phyloP scores from a whole-genome alignment of 768 basidiomycete genomes.

The Chalciporus piperatus region DNA sequence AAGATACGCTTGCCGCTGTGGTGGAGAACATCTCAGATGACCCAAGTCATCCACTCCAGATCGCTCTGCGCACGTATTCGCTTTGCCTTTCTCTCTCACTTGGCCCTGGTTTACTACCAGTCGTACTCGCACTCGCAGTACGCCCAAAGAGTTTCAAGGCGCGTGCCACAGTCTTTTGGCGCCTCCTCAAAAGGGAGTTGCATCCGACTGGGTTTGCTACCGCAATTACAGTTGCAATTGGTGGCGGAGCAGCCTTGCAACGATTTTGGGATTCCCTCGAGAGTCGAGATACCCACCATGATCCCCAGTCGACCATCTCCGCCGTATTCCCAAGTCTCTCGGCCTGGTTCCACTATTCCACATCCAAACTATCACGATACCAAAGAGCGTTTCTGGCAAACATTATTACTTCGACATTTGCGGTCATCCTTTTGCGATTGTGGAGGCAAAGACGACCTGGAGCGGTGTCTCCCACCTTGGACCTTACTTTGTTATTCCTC shows the following conservation, averaged over 20 bases:
- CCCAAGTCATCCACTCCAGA: conserved; percentile 50
- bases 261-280: conserved; percentile 39
- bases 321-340: neutral
- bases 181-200: conserved; percentile 54
- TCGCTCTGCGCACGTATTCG: conserved; percentile 65
- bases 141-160: conserved; percentile 24
- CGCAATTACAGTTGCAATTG: conserved; percentile 59
- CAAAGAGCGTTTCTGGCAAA: conserved; percentile 62
- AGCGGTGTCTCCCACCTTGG: conserved; percentile 53
- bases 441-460: conserved; percentile 31
- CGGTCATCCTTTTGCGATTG: conserved; percentile 55
- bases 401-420: conserved; percentile 52
- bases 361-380: conserved; percentile 33
- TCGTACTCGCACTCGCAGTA: conserved; percentile 37
- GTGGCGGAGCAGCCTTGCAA: conserved; percentile 58
- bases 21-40: conserved; percentile 26
- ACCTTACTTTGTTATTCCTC: conserved; percentile 63
- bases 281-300: neutral
- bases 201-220: conserved; percentile 65
- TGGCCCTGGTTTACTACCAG: conserved; percentile 60
- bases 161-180: conserved; percentile 13
- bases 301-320: neutral
- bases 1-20: neutral
- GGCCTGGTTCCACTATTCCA: neutral
- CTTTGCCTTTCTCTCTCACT: conserved; percentile 64